Evolutionary conservation across 768 basidiomycete species (phyloP).

Genomic region (Clavaria fumosa): DNA sequence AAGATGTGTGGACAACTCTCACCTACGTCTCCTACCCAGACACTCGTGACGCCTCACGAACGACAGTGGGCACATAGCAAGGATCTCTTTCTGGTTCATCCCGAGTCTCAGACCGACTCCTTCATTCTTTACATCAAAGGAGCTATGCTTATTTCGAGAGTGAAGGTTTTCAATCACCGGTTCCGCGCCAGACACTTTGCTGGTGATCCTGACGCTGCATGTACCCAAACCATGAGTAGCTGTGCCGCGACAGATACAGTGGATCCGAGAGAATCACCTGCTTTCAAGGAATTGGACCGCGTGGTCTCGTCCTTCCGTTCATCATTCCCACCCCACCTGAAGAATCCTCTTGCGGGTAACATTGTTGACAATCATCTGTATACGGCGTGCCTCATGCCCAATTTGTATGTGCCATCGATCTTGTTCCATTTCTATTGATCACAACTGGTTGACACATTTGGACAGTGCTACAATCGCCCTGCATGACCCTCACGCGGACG

Average conservation of each 20-base stretch:
- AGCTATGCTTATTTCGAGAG: conserved; percentile 43
- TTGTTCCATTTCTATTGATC: conserved; percentile 1
- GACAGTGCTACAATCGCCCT: conserved; percentile 50
- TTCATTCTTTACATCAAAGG: conserved; percentile 61
- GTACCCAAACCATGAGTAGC: conserved; percentile 19
- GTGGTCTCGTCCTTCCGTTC: conserved; percentile 38
- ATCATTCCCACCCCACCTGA: conserved; percentile 42
- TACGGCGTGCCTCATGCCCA: conserved; percentile 27
- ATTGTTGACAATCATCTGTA: conserved; percentile 48
- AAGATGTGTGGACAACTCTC: too few relatives aligned
- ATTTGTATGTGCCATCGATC: conserved; percentile 20
- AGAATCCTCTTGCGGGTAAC: conserved; percentile 38
- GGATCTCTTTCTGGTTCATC: conserved; percentile 46
- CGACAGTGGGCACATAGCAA: conserved; percentile 55
- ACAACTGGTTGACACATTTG: conserved; percentile 1
- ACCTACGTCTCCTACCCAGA: conserved; percentile 17
- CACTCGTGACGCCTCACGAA: conserved; percentile 31
- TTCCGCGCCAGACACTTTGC: conserved; percentile 45
- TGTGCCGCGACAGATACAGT: conserved; percentile 28
- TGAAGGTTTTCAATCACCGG: conserved; percentile 52
- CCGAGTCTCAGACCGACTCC: conserved; percentile 48
- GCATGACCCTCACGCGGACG: conserved; percentile 63
- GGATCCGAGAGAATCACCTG: conserved; percentile 44
- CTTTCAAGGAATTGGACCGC: conserved; percentile 49
- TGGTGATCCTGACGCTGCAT: conserved; percentile 36